Percentiles rank a stretch among this genome's conserved stretches.
phyloP scores from a whole-genome alignment of 257 asterid genomes.

The Rehmannia glutinosa region DNA sequence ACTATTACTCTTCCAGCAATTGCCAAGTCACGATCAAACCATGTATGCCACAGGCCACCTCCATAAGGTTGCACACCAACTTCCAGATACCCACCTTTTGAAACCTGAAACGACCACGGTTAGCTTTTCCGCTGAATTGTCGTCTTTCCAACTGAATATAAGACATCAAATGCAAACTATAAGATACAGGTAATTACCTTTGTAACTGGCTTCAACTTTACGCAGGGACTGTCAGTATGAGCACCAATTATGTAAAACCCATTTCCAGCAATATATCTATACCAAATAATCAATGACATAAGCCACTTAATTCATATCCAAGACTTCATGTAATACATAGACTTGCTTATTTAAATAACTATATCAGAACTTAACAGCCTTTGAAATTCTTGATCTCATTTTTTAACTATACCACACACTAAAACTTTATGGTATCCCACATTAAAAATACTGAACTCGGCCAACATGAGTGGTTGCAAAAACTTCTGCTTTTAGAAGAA shows the following conservation, averaged over 20 bases:
- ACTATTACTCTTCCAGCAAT: constrained; percentile 87
- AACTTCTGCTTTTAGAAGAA: no score
- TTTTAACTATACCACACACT: background rate
- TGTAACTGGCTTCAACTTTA: constrained; percentile 76
- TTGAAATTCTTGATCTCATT: no score
- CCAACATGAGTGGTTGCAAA: no score
- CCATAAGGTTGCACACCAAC: constrained; percentile 97
- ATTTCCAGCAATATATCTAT: constrained; percentile 80
- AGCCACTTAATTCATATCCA: constrained; percentile 3
- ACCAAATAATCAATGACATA: constrained; percentile 7
- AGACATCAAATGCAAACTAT: background rate
- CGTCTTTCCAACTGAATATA: background rate
- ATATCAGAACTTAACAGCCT: background rate
- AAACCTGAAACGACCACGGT: constrained; percentile 38
- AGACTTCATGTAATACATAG: background rate
- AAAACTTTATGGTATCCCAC: no score
- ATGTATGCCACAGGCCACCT: constrained; percentile 97
- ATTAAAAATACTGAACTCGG: no score
- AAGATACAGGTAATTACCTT: constrained; percentile 43
- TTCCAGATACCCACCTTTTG: constrained; percentile 86
- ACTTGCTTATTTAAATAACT: background rate
- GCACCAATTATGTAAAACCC: constrained; percentile 88
- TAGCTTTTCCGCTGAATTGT: background rate
- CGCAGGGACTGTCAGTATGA: constrained; percentile 94
- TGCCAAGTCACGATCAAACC: constrained; percentile 95